Evolutionary conservation across 2,329 filamentous ascomycete genomes (phyloP), one percentile per base, ranked within the genome.

Genomic region (Talaromyces sp.): DNA sequence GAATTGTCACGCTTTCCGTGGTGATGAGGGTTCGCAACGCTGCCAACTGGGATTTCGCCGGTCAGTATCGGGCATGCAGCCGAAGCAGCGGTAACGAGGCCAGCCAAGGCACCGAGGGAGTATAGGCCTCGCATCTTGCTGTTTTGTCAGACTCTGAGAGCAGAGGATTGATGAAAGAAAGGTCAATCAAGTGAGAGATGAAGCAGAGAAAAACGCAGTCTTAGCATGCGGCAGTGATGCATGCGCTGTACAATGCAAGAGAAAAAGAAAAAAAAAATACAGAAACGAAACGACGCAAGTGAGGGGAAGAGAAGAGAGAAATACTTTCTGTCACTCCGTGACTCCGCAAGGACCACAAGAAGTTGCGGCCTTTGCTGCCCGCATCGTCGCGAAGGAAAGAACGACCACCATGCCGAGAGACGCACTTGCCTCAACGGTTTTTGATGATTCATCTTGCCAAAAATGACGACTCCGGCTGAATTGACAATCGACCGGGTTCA

Each of bases 1-100:
- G 31, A 13, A 11, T 41, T 35, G 80, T 85, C 43, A 84, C 84
- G 4, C 77, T 87, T 52, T 77, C 83, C 57, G 47, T 57, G 24
- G 10, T 47, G 47, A 39, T 58, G 63, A 41, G 63, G 50, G 27
- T 62, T 65, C 24, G 39, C 24, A 8, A 56, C 31, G 16, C 16
- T 24, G 9, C 58, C 48, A n/a, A 16, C 63, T 24, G 52, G 59
- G 48, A 54, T 35, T 19, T 65, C 59, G 11, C 63, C 59, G 3
- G 50, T 62, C 39, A 62, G 22, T 31, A 65, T 45, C 9, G 63
- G 63, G 22, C 63, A 62, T 22, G 63, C 63, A 45, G 63, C 63
- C 16, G 59, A 47, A 33, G 59, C 63, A 1, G 27, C 48, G 1
- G 22, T 50, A 19, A 56, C 3, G 39, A 62, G 41, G 33, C 47